Conservation (phyloP, 176 grass and related monocot genomes). For the sorghum (Sorghum bicolor) region DNA sequence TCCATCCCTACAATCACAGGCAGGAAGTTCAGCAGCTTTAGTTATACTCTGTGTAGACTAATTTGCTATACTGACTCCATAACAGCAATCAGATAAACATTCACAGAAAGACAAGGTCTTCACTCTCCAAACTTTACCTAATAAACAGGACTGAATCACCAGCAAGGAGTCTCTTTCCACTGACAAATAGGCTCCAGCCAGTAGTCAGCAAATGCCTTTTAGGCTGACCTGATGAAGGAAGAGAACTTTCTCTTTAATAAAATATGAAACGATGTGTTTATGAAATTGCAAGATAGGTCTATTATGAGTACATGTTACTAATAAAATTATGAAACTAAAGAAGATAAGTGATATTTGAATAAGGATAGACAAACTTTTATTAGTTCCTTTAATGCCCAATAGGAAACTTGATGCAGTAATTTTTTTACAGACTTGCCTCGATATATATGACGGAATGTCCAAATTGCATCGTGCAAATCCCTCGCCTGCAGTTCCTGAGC, state of each 20-base stretch:
- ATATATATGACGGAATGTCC: constrained; percentile 84
- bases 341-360: constrained; percentile 8
- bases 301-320: not conserved
- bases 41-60: constrained; percentile 3
- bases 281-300: not conserved
- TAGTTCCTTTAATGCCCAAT: constrained; percentile 6
- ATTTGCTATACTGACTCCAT: constrained; percentile 23
- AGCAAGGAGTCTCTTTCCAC: constrained; percentile 77
- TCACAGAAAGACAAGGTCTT: constrained; percentile 7
- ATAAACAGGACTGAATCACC: constrained; percentile 86
- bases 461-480: constrained; percentile 65
- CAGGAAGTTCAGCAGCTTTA: constrained; percentile 16
- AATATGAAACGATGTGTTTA: not conserved
- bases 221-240: constrained; percentile 62
- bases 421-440: constrained; percentile 41
- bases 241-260: constrained; percentile 9
- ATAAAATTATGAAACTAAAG: constrained; percentile 3
- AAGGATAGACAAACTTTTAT: constrained; percentile 16
- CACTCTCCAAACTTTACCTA: constrained; percentile 44
- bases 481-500: constrained; percentile 67
- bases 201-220: constrained; percentile 89
- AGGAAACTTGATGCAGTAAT: not conserved
- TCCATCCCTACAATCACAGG: constrained; percentile 45
- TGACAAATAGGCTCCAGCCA: constrained; percentile 81
- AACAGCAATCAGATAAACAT: not conserved